Conservation (phyloP, 768 basidiomycete species). For the Daedaleopsis nitida region DNA sequence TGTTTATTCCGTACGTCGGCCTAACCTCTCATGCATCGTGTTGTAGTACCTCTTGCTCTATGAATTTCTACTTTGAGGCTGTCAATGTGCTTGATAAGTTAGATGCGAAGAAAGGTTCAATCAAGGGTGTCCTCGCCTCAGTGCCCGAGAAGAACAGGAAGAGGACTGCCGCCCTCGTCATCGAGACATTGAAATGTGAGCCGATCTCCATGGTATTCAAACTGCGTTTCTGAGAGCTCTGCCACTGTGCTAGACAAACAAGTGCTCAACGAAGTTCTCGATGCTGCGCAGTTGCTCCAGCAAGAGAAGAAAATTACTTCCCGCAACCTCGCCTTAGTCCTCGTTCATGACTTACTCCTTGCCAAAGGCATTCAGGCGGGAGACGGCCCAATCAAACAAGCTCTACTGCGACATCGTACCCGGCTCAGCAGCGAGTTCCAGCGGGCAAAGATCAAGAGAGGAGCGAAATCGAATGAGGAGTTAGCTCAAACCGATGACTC, state of each 20-base stretch:
- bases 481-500: conserved; percentile 63
- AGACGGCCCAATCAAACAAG: conserved; percentile 89
- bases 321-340: conserved; percentile 74
- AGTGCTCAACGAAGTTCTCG: conserved; percentile 70
- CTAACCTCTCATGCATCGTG: conserved; percentile 25
- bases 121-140: conserved; percentile 79
- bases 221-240: too few species aligned
- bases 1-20: conserved; percentile 11
- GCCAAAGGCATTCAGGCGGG: conserved; percentile 86
- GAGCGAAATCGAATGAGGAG: conserved; percentile 63
- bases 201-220: not conserved
- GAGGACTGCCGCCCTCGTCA: conserved; percentile 82
- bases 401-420: conserved; percentile 86
- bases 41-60: conserved; percentile 38
- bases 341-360: conserved; percentile 89
- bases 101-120: conserved; percentile 88
- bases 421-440: conserved; percentile 85
- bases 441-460: conserved; percentile 77
- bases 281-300: conserved; percentile 64
- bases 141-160: conserved; percentile 76
- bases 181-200: conserved; percentile 96
- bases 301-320: conserved; percentile 82
- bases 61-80: conserved; percentile 98
- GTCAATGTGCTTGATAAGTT: conserved; percentile 81
- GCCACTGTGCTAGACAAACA: conserved; percentile 61